Conservation (phyloP, 352 stramenopile genomes). For the Pythium chondricola region DNA sequence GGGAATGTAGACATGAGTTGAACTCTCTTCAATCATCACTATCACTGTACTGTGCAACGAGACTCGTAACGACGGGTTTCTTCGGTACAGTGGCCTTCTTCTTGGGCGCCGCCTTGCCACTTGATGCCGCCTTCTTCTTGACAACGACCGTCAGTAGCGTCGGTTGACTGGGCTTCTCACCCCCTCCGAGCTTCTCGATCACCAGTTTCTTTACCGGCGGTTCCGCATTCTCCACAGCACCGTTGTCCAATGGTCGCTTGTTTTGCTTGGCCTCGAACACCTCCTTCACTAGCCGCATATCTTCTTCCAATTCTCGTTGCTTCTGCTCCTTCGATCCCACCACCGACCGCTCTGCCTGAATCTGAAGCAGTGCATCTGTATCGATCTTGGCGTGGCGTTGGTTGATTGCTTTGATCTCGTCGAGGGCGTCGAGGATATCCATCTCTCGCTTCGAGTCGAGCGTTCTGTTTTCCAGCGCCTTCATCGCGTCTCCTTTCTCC, state of each 20-base stretch:
- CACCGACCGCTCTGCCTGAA: conserved; percentile 21
- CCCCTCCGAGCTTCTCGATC: conserved; percentile 20
- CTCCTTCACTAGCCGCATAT: conserved; percentile 37
- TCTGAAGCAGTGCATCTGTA: conserved; percentile 66
- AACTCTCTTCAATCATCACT: conserved; percentile 39
- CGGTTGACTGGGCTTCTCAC: conserved; percentile 4
- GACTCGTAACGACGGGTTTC: conserved; percentile 32
- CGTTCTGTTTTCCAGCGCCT: conserved; percentile 97
- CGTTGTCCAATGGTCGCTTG: conserved; percentile 24
- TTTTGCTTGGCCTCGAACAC: conserved; percentile 44
- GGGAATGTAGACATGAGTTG: not conserved
- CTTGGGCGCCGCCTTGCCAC: conserved; percentile 25
- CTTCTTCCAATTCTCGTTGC: conserved; percentile 42
- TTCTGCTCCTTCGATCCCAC: conserved; percentile 33
- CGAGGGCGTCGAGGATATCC: conserved; percentile 97
- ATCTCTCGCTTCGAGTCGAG: conserved; percentile 98
- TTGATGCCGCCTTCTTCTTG: conserved; percentile 27
- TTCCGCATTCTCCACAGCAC: not conserved
- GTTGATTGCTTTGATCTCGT: conserved; percentile 98
- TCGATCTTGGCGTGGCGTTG: conserved; percentile 90
- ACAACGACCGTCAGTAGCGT: conserved; percentile 18
- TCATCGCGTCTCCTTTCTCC: conserved; percentile 96
- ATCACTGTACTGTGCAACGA: conserved; percentile 80
- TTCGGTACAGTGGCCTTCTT: conserved; percentile 26
- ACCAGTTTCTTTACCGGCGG: conserved; percentile 12